These are phyloP conservation scores for Phtheirospermum japonicum DNA, from an alignment of 257 asterid genomes.

Conservation along the genomic window DNA sequence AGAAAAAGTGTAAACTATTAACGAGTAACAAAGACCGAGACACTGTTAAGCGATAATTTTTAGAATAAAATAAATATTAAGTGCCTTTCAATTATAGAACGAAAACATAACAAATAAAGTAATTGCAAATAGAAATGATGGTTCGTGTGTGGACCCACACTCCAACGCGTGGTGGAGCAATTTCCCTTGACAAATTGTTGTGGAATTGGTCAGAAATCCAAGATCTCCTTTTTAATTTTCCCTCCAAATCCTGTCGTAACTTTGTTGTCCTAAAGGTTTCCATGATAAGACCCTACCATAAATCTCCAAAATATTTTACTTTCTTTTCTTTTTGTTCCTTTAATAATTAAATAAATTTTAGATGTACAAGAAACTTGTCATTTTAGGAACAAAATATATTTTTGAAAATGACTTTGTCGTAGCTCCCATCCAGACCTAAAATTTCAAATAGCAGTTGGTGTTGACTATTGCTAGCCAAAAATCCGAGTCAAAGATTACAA, in stretches of 20 bases:
- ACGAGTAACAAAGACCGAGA: too few relatives aligned
- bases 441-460: background rate
- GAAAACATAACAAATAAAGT: too few relatives aligned
- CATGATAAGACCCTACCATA: conserved; percentile 33
- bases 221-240: conserved; percentile 24
- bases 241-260: conserved; percentile 18
- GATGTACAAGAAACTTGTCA: conserved; percentile 15
- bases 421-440: conserved; percentile 29
- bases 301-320: conserved; percentile 5
- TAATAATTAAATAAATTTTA: conserved; percentile 4
- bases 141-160: conserved; percentile 38
- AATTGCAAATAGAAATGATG: background rate
- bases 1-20: too few relatives aligned
- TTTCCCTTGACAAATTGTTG: conserved; percentile 24
- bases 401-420: conserved; percentile 36
- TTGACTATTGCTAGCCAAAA: background rate
- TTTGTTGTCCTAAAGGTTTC: conserved; percentile 52
- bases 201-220: conserved; percentile 39
- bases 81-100: background rate
- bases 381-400: conserved; percentile 21
- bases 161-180: conserved; percentile 58
- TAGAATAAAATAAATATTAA: too few relatives aligned
- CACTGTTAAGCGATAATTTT: too few relatives aligned
- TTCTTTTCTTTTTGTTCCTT: background rate
- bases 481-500: too few relatives aligned